These are phyloP conservation scores for Tanacetum coccineum DNA, from an alignment of 129 eudicot species.

Conservation along the genomic window DNA sequence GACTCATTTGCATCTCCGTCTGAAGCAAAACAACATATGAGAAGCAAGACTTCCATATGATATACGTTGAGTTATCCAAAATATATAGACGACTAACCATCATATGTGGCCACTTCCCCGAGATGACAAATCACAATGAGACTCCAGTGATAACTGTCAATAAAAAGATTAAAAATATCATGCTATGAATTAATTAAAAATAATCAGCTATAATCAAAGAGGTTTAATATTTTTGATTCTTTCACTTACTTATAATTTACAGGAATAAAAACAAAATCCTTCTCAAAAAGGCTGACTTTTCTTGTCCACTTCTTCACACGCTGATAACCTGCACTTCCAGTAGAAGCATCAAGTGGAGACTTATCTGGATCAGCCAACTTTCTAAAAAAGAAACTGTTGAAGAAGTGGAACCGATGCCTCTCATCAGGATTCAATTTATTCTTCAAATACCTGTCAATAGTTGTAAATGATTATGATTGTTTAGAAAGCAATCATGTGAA, in stretches of 20 bases:
- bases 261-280: conserved; percentile 86
- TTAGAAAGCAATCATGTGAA: too few relatives aligned
- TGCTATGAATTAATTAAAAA: conserved; percentile 4
- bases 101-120: conserved; percentile 54
- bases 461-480: neutral
- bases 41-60: neutral
- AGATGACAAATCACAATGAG: conserved; percentile 82
- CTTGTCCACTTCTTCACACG: conserved; percentile 99
- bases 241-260: conserved; percentile 78
- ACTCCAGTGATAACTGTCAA: conserved; percentile 91
- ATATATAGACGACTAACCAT: conserved; percentile 40
- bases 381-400: conserved; percentile 89
- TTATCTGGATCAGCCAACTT: conserved; percentile 93
- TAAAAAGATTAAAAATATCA: conserved; percentile 1
- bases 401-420: conserved; percentile 69
- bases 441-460: conserved; percentile 62
- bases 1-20: conserved; percentile 46
- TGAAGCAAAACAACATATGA: conserved; percentile 23
- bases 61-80: neutral
- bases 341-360: conserved; percentile 67
- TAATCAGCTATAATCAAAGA: conserved; percentile 4
- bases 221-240: conserved; percentile 2
- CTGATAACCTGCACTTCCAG: conserved; percentile 72
- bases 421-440: conserved; percentile 47
- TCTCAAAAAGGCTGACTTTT: conserved; percentile 85